These are phyloP conservation scores for Platismatia glauca DNA, from an alignment of 495 filamentous ascomycete genomes.

Conservation along the genomic window DNA sequence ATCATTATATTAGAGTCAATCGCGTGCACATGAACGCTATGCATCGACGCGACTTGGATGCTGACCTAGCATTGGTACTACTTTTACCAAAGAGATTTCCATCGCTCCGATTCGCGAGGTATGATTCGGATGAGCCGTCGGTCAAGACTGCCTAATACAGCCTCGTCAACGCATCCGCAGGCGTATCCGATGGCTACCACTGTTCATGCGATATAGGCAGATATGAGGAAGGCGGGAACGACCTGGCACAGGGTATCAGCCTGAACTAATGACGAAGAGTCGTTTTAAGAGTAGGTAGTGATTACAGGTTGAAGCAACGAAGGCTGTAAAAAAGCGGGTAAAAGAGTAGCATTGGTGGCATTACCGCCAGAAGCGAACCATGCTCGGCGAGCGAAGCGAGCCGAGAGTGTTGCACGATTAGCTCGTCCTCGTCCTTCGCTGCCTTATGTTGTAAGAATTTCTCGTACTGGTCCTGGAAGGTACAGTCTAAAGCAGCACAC, in stretches of 20 bases:
- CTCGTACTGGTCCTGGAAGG: not conserved
- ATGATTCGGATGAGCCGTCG: not conserved
- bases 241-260: not conserved
- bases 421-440: no score
- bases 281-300: no score
- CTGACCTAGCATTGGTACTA: not conserved
- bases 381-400: no score
- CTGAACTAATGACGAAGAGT: no score
- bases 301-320: no score
- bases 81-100: not conserved
- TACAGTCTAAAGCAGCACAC: not conserved
- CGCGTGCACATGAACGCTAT: not conserved
- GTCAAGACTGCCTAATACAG: not conserved
- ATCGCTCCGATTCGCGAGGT: not conserved
- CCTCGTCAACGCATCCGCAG: not conserved
- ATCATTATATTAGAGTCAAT: conserved; percentile 26
- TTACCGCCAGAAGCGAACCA: no score
- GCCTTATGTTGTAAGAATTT: no score
- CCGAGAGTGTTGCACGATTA: no score
- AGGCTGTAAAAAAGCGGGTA: not conserved
- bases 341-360: not conserved
- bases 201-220: not conserved
- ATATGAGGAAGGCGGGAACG: not conserved
- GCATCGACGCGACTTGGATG: not conserved
- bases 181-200: not conserved